Conservation (phyloP, 176 grass and related monocot genomes). For the Echinochloa phyllopogon region DNA sequence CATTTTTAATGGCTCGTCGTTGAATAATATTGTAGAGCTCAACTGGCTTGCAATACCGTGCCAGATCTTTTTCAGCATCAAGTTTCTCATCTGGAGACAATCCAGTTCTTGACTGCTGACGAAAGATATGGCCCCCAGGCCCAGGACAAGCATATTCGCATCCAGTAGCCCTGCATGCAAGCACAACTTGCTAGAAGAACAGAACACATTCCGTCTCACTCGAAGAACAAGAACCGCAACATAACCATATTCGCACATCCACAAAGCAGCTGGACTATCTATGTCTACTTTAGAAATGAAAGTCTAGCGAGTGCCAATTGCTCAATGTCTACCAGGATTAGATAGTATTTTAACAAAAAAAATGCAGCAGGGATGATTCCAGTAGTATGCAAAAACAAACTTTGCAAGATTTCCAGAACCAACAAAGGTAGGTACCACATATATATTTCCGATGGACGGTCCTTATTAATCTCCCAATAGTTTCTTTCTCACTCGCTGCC, state of each 20-base stretch:
- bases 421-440: background rate
- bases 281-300: background rate
- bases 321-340: background rate
- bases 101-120: constrained; percentile 57
- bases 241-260: background rate
- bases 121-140: constrained; percentile 65
- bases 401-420: constrained; percentile 2
- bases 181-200: constrained; percentile 13
- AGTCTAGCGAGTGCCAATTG: too few species aligned
- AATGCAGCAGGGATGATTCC: background rate
- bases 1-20: constrained; percentile 72
- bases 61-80: constrained; percentile 90
- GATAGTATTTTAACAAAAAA: background rate
- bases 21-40: constrained; percentile 98
- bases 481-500: background rate
- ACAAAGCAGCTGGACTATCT: constrained; percentile 3
- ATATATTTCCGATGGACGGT: background rate
- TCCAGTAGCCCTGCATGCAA: constrained; percentile 50
- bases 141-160: constrained; percentile 46
- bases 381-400: constrained; percentile 9
- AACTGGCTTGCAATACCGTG: constrained; percentile 82
- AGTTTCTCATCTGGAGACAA: constrained; percentile 74
- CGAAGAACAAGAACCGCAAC: constrained; percentile 5
- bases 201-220: constrained; percentile 9
- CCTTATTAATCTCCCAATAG: background rate